Conservation (phyloP, 345 rosid genomes). For the Linum trigynum region DNA sequence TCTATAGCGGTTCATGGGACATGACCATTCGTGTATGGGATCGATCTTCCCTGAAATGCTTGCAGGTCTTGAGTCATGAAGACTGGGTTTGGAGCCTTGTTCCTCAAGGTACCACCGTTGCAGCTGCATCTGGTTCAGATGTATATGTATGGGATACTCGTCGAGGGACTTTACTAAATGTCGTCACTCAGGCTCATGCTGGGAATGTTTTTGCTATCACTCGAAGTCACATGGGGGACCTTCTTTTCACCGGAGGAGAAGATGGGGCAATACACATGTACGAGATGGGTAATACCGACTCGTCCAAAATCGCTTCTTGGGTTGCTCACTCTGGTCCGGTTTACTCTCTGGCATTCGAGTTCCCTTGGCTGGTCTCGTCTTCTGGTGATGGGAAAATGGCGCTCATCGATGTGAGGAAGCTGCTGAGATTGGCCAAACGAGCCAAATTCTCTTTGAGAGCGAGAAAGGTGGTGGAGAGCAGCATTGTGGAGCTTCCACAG, state of each 20-base stretch:
- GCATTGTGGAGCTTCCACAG: slow-evolving; percentile 67
- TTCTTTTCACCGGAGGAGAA: slow-evolving; percentile 86
- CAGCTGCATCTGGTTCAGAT: slow-evolving; percentile 65
- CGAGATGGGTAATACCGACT: slow-evolving; percentile 34
- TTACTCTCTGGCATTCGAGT: slow-evolving; percentile 75
- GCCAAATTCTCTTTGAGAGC: slow-evolving; percentile 31
- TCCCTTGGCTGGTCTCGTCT: slow-evolving; percentile 96
- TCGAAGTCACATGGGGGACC: slow-evolving; percentile 72
- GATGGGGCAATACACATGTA: slow-evolving; percentile 88
- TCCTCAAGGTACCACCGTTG: slow-evolving; percentile 59
- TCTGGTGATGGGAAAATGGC: slow-evolving; percentile 79
- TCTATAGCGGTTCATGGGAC: slow-evolving; percentile 94
- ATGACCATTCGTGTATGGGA: slow-evolving; percentile 91
- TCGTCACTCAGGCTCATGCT: slow-evolving; percentile 48
- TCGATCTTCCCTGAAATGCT: slow-evolving; percentile 56
- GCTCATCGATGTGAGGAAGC: slow-evolving; percentile 65
- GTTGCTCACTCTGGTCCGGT: slow-evolving; percentile 77
- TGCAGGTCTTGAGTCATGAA: slow-evolving; percentile 58
- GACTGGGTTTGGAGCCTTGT: slow-evolving; percentile 91
- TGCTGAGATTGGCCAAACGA: slow-evolving; percentile 40
- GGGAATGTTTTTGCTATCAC: slow-evolving; percentile 64
- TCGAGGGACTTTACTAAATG: slow-evolving; percentile 42
- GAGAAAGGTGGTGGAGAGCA: slow-evolving; percentile 10
- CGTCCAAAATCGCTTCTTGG: slow-evolving; percentile 62
- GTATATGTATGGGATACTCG: slow-evolving; percentile 65